Base-by-base conservation (phyloP, 768 basidiomycete genomes). In the Hypsizygus marmoreus region DNA sequence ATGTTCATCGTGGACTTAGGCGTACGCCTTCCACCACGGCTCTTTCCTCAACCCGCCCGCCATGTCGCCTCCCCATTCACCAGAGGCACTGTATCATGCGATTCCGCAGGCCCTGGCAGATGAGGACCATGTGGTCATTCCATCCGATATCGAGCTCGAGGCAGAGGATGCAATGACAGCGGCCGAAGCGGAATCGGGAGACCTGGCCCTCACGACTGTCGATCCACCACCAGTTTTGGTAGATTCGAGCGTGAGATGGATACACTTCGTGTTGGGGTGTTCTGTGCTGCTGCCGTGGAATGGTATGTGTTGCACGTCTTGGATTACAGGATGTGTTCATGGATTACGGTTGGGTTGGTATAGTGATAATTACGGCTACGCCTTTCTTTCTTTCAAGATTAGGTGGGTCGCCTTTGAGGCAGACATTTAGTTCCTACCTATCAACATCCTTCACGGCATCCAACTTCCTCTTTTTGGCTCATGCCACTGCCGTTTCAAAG, bases 221-320 rank as follows among this genome's bases (percentile, higher is more conserved):
- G 67, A 57, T 44, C 66, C 54, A 20, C 54, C 60, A 46, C 50
- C 62, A 38, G 58, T 61, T 24, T 53, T 66, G 22, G 60, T 73
- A n/a, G 73, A 80, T 49, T 32, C 65, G 25, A 71, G 68, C 34
- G 74, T 84, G 52, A 64, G 68, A 39, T 84, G 83, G 81, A 76
- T 84, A 30, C 77, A 83, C 53, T 87, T 90, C 51, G 24, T 57
- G 11, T 43, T 57, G 31, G 56, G 93, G 2, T 85, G 85, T 45
- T 86, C 89, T 14, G 78, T 86, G 3, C 74, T 97, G 6, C 66
- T 97, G 13, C 85, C 90, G 22, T 97, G 93, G 93, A 95, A 94
- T 60, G 91, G 93, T 92, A 62, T 60, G 77, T 60, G 12, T 9
- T 3, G 5, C 20, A 16, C 35, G 37, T 20, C 40, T 3, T 6